phyloP scores from a whole-genome alignment of 805 yeast species.

The Yarrowia deformans region DNA sequence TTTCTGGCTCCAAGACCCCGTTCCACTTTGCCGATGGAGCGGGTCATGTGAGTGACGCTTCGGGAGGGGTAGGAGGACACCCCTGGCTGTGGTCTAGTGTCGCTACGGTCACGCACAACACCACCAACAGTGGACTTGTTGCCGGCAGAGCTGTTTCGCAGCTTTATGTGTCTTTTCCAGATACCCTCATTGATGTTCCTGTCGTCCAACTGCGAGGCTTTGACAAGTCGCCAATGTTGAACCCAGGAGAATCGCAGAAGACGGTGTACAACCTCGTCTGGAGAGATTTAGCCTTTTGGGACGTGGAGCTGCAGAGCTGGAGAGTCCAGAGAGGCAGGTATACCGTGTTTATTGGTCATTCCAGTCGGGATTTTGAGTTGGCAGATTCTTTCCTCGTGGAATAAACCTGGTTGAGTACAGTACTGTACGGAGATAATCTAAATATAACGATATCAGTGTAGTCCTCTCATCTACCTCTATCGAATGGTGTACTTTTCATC shows the following conservation, averaged over 20 bases:
- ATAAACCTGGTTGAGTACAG: too few relatives aligned
- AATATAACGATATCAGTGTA: too few relatives aligned
- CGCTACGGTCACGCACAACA: conserved; percentile 56
- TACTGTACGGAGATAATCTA: too few relatives aligned
- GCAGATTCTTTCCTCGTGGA: too few relatives aligned
- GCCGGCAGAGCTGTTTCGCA: conserved; percentile 62
- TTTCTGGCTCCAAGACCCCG: neutral
- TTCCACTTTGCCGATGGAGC: neutral
- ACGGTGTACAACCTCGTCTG: neutral
- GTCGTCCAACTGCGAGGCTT: conserved; percentile 62
- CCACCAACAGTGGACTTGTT: conserved; percentile 58
- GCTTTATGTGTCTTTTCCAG: conserved; percentile 58
- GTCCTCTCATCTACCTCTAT: too few relatives aligned
- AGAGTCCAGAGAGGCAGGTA: conserved; percentile 5
- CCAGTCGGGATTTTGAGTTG: neutral
- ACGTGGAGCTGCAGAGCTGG: conserved; percentile 15
- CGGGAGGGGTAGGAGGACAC: conserved; percentile 64
- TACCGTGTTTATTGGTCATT: neutral
- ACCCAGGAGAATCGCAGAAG: neutral
- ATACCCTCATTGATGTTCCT: conserved; percentile 56
- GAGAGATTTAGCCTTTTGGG: conserved; percentile 10
- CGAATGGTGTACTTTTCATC: too few relatives aligned
- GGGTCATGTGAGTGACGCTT: conserved; percentile 42
- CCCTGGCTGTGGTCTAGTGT: conserved; percentile 64
- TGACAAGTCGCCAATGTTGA: neutral